Evolutionary conservation across 305 asterid species (phyloP), one percentile per base, ranked within the genome.

Genomic region (Fraxinus baroniana): DNA sequence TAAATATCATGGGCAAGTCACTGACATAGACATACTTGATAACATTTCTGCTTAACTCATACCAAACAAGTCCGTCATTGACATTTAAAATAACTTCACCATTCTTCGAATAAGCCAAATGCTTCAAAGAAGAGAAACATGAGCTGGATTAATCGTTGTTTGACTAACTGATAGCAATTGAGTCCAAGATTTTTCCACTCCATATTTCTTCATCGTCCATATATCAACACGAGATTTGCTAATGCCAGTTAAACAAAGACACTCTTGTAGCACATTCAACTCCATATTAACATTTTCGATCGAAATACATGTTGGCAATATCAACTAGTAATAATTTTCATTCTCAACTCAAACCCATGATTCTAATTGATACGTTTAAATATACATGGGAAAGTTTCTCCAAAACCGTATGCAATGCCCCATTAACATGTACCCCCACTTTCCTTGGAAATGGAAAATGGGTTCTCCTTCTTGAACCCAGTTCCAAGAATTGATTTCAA

Each of bases 311-410:
- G 17, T 41, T 41, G 39, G 57, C 0, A 88, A 82, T 26, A 5
- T 5, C 7, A 86, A 0, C 55, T 36, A 6, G 7, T 18, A 5
- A 36, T 77, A 84, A n/a, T 18, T 78, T 81, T 78, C 88, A 3
- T 17, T 81, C 52, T 79, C 49, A 35, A 83, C 52, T 83, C 83
- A 81, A 87, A n/a, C 86, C 87, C 83, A 44, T 57, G 22, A 87
- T 82, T 49, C 20, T 49, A 49, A 49, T 49, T 2, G 18, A 49
- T 12, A 3, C 17, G 20, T 49, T 15, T 0, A 79, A 22, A 37
- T 35, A 2, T 9, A 60, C 15, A 12, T 24, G 57, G 37, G n/a
- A 44, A 39, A 68, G 41, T 33, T 32, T 28, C 44, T 37, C 30
- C 52, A 75, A 36, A 60, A 57, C 1, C 66, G 46, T 57, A 77